Evolutionary conservation across 2,329 filamentous ascomycete species (phyloP), one percentile per base, ranked within the genome.

Genomic region (Colletotrichum tabaci): DNA sequence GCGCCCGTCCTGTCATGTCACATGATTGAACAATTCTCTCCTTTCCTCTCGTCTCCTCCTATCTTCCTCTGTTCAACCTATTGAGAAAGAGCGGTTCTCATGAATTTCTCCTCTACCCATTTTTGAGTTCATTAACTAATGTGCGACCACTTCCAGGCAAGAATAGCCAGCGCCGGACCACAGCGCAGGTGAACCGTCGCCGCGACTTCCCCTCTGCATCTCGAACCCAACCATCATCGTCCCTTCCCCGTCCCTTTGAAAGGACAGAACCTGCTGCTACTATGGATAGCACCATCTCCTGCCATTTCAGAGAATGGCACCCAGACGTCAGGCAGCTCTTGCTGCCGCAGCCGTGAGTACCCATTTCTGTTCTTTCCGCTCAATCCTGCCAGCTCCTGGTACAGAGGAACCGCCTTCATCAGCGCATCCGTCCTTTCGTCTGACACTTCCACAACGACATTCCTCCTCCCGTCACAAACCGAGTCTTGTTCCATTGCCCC

Each of bases 311-410:
- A 52, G 56, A 47, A 72, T 72, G 69, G 69, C 66, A 10, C 69
- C 69, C 12, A 58, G 53, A 55, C 58, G 69, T 47, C 65, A 64
- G 55, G 69, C 69, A 47, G 69, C 69, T 49, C 65, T 72, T 69
- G 66, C 69, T 64, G 69, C 69, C 1, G 38, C 67, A 40, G 69
- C 66, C 35, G 69, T 72, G 40, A 72, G 69, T 69, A 30, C 38
- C 23, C n/a, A 12, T 8, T 38, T 10, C 30, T 47, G 46, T 35
- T 16, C 46, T 16, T 40, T 60, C 15, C 26, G 40, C n/a, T n/a
- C 21, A 42, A 23, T 38, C 44, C 44, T 10, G 6, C 10, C 50
- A 55, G 16, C 8, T 52, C 6, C 9, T 40, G 8, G 40, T n/a
- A 10, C 60, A 18, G 26, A 38, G 21, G 23, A 38, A 40, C 44